Evolutionary conservation across 2,329 filamentous ascomycete species (phyloP).

Genomic region (Trichoderma breve): DNA sequence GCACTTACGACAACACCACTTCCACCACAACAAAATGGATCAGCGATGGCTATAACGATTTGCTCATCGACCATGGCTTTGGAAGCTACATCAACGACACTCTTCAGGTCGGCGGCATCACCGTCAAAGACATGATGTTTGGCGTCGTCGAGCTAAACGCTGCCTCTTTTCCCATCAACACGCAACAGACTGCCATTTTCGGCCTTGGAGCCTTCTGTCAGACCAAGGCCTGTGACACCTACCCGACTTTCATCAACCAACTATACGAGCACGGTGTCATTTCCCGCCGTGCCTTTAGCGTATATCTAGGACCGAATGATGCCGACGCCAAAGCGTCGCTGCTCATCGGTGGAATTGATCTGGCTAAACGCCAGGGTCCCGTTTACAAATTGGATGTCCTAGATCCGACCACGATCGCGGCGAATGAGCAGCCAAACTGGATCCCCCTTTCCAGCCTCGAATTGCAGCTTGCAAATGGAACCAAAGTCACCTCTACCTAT

Average conservation of each 20-base stretch:
- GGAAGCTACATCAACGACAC: slow-evolving; percentile 22
- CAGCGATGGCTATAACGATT: slow-evolving; percentile 13
- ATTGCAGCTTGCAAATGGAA: slow-evolving; percentile 6
- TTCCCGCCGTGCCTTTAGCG: slow-evolving; percentile 19
- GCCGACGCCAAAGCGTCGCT: slow-evolving; percentile 1
- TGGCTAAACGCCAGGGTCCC: slow-evolving; percentile 18
- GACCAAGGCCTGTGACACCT: slow-evolving; percentile 8
- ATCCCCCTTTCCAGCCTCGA: not conserved
- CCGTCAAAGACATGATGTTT: slow-evolving; percentile 16
- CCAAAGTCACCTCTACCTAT: slow-evolving; percentile 1
- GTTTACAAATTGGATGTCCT: slow-evolving; percentile 15
- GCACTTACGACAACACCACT: slow-evolving; percentile 21
- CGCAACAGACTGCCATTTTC: slow-evolving; percentile 19
- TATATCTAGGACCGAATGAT: slow-evolving; percentile 20
- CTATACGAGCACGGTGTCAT: slow-evolving; percentile 16
- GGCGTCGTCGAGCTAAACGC: slow-evolving; percentile 15
- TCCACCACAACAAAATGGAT: slow-evolving; percentile 18
- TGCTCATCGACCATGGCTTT: slow-evolving; percentile 19
- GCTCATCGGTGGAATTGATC: slow-evolving; percentile 20
- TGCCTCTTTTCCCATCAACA: not conserved
- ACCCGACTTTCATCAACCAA: slow-evolving; percentile 18
- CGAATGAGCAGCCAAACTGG: slow-evolving; percentile 16
- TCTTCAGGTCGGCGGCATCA: slow-evolving; percentile 10
- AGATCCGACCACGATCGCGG: not conserved
- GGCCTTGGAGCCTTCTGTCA: slow-evolving; percentile 20